Evolutionary conservation across 257 asterid species (phyloP).

Genomic region (Voacanga thouarsii): DNA sequence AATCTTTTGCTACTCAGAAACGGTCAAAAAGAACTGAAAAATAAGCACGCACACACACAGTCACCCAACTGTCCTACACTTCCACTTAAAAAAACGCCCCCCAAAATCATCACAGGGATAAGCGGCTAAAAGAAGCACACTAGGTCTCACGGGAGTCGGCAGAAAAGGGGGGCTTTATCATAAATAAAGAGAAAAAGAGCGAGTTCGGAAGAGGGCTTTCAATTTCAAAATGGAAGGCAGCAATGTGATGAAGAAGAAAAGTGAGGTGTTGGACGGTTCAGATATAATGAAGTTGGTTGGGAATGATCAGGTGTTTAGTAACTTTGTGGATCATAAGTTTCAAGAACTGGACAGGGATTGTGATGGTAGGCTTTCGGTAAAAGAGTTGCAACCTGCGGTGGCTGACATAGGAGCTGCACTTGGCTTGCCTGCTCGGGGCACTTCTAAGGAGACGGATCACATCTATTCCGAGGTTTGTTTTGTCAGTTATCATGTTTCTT

Average conservation of each 20-base stretch:
- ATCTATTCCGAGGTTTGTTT: slow-evolving; percentile 64
- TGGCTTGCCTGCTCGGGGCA: slow-evolving; percentile 73
- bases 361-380: slow-evolving; percentile 77
- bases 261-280: slow-evolving; percentile 93
- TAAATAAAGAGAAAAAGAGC: slow-evolving; percentile 22
- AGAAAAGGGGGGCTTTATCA: slow-evolving; percentile 13
- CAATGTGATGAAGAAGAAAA: slow-evolving; percentile 29
- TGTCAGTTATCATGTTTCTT: background rate
- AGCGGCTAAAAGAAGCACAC: background rate
- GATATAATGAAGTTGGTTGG: slow-evolving; percentile 92
- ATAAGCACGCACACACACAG: slow-evolving; percentile 1
- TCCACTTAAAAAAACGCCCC: background rate
- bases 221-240: slow-evolving; percentile 16
- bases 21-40: background rate
- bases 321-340: slow-evolving; percentile 83
- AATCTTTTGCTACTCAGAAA: background rate
- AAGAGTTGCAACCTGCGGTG: slow-evolving; percentile 81
- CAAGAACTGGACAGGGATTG: slow-evolving; percentile 67
- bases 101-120: background rate
- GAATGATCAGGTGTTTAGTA: slow-evolving; percentile 65
- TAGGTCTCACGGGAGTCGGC: slow-evolving; percentile 34
- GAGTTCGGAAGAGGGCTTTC: background rate
- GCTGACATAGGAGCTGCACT: slow-evolving; percentile 82
- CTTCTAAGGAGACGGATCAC: slow-evolving; percentile 69
- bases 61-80: background rate